Conservation (phyloP, 2,329 filamentous ascomycete species). For the Fusarium sp. region DNA sequence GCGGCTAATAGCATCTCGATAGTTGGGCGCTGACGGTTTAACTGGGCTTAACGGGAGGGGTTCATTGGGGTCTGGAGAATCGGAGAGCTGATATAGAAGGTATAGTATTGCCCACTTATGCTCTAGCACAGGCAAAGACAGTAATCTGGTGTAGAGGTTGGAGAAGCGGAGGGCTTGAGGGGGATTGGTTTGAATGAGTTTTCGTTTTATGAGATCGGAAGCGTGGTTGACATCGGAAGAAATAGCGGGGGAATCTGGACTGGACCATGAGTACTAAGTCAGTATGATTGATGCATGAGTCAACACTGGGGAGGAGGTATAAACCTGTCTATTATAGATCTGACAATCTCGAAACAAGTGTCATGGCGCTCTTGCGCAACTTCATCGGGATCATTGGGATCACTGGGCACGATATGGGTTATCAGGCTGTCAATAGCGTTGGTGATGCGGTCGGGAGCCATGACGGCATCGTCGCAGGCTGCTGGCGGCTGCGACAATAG, state of each 20-base stretch:
- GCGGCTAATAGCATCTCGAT: constrained; percentile 54
- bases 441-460: constrained; percentile 77
- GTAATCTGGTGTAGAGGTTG: constrained; percentile 88
- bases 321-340: constrained; percentile 65
- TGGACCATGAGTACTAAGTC: constrained; percentile 45
- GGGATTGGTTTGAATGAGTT: constrained; percentile 81
- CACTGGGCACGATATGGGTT: constrained; percentile 76
- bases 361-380: constrained; percentile 76
- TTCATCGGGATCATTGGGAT: constrained; percentile 75
- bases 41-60: constrained; percentile 61
- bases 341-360: constrained; percentile 66
- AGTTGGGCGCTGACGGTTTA: constrained; percentile 56
- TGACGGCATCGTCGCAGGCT: constrained; percentile 62
- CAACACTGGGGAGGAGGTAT: neutral
- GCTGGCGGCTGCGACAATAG: constrained; percentile 9
- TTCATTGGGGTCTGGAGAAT: constrained; percentile 70
- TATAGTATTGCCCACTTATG: constrained; percentile 98
- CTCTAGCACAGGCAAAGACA: constrained; percentile 90
- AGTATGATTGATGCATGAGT: neutral
- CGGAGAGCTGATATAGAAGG: constrained; percentile 85
- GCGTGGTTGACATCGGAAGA: constrained; percentile 88
- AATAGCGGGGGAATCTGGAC: constrained; percentile 65
- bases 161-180: constrained; percentile 87
- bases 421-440: constrained; percentile 85
- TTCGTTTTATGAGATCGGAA: constrained; percentile 90